Conservation (phyloP, 1,284 basidiomycete genomes). For the Cryptococcus jaspeensis region DNA sequence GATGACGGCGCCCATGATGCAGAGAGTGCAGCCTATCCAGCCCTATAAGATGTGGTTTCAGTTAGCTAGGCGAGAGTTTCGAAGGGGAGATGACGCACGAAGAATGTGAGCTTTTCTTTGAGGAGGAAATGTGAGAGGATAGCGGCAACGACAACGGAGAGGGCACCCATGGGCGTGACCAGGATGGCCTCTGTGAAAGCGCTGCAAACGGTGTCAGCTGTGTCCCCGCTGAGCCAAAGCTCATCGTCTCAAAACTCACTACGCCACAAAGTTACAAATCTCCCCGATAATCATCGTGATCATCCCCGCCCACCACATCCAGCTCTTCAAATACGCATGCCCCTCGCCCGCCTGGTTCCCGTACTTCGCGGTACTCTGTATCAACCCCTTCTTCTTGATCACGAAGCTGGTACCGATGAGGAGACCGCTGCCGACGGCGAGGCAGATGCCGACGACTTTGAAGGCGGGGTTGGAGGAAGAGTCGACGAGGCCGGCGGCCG, state of each 20-base stretch:
- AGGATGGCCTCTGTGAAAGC: conserved; percentile 44
- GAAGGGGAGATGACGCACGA: conserved; percentile 19
- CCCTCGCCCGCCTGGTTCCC: conserved; percentile 78
- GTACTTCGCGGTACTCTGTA: conserved; percentile 55
- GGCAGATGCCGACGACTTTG: conserved; percentile 62
- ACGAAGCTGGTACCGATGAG: conserved; percentile 74
- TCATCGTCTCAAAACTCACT: conserved; percentile 42
- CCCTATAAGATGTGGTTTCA: conserved; percentile 52
- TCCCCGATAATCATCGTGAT: conserved; percentile 51
- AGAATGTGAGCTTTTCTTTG: conserved; percentile 77
- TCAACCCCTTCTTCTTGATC: conserved; percentile 90
- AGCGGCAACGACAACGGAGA: conserved; percentile 94
- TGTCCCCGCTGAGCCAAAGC: background rate
- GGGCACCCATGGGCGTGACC: conserved; percentile 77
- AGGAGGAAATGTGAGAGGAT: conserved; percentile 90
- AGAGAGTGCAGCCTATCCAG: conserved; percentile 88
- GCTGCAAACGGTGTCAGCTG: conserved; percentile 18
- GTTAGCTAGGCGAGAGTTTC: background rate
- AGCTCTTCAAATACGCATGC: conserved; percentile 81
- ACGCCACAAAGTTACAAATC: conserved; percentile 53
- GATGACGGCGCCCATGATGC: conserved; percentile 68
- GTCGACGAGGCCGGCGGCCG: conserved; percentile 10
- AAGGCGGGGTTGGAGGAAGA: conserved; percentile 30
- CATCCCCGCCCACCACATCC: conserved; percentile 76
- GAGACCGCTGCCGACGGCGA: conserved; percentile 78